Evolutionary conservation across 441 rosid genomes (phyloP).

Genomic region (Erodium texanum): DNA sequence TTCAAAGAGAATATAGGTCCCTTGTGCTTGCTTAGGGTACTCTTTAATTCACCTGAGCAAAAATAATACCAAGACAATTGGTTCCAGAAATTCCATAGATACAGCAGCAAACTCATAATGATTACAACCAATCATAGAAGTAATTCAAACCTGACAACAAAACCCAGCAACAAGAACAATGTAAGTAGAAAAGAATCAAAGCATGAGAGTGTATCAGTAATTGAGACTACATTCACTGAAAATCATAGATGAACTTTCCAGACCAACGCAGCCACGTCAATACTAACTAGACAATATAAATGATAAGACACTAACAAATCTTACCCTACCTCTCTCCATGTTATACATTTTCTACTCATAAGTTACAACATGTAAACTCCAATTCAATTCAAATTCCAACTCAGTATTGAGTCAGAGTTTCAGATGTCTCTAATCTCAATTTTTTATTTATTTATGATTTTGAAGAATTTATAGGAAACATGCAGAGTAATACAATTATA

Average conservation of each 20-base stretch:
- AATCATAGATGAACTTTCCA: slow-evolving; percentile 5
- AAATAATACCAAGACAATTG: slow-evolving; percentile 7
- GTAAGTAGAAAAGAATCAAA: not conserved
- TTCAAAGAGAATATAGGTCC: slow-evolving; percentile 94
- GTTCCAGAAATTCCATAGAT: slow-evolving; percentile 11
- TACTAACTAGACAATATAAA: not conserved
- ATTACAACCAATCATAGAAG: not conserved
- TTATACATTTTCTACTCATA: not conserved
- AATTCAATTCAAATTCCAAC: not conserved
- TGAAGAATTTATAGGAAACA: not conserved
- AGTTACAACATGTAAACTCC: not conserved
- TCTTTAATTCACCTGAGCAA: slow-evolving; percentile 64
- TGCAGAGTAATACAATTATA: not conserved
- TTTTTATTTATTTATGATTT: not conserved
- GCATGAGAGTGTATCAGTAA: not conserved
- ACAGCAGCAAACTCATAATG: slow-evolving; percentile 4
- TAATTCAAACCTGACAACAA: not conserved
- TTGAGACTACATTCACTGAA: not conserved
- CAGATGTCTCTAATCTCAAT: not conserved
- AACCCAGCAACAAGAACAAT: not conserved
- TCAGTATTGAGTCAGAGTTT: not conserved
- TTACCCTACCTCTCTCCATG: not conserved
- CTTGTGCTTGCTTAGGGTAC: slow-evolving; percentile 82
- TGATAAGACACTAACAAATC: not conserved
- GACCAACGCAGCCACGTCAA: not conserved